Conservation (phyloP, 768 basidiomycete genomes). For the Suillus sp. region DNA sequence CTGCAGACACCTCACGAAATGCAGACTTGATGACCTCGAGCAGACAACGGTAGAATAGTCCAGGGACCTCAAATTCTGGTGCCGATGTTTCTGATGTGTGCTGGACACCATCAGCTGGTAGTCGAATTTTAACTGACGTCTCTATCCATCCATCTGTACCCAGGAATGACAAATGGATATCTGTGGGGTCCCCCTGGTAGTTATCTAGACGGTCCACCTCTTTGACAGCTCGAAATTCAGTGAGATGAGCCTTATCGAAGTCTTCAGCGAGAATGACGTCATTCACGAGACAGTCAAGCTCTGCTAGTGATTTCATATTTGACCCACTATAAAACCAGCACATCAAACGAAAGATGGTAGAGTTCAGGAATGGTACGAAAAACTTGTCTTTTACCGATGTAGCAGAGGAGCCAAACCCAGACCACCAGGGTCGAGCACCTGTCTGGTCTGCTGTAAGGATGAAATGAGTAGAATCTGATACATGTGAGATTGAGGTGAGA, state of each 20-base stretch:
- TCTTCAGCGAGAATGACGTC: conserved; percentile 14
- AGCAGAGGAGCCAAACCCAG: conserved; percentile 7
- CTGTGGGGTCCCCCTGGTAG: not conserved
- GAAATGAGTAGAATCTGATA: conserved; percentile 7
- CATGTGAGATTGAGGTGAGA: not conserved
- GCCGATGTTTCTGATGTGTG: not conserved
- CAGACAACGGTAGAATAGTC: conserved; percentile 29
- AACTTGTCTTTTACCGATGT: not conserved
- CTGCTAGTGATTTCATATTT: conserved; percentile 12
- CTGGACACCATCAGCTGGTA: conserved; percentile 10
- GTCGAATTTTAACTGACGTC: conserved; percentile 14
- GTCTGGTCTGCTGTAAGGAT: not conserved
- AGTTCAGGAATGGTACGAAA: conserved; percentile 18
- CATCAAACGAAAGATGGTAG: conserved; percentile 22
- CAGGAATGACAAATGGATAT: not conserved
- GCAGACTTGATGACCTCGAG: conserved; percentile 26
- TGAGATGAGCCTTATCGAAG: conserved; percentile 16
- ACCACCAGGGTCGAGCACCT: conserved; percentile 9
- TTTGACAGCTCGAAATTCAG: not conserved
- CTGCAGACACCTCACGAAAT: conserved; percentile 22
- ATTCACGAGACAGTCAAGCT: conserved; percentile 11
- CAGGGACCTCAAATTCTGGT: conserved; percentile 25
- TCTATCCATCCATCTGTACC: conserved; percentile 12
- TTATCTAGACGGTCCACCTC: not conserved
- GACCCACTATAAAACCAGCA: conserved; percentile 26